phyloP scores from a whole-genome alignment of 2,329 filamentous ascomycete genomes.

The Penicillium sp. region DNA sequence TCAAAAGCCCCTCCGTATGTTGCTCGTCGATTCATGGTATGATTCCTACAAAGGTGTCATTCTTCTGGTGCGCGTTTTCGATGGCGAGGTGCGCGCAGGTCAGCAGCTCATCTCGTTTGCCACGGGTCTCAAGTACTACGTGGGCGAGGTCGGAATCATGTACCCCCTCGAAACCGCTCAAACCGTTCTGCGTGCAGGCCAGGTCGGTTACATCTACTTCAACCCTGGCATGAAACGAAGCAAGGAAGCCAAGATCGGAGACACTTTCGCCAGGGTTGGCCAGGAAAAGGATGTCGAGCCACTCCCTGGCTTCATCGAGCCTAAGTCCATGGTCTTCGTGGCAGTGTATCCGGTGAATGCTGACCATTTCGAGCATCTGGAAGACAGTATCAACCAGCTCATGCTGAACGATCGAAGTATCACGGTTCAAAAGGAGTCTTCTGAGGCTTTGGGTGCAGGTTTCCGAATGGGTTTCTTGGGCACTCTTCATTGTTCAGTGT shows the following conservation, averaged over 20 bases:
- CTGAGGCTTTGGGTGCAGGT: slow-evolving; percentile 86
- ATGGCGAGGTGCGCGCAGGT: slow-evolving; percentile 77
- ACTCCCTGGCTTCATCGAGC: slow-evolving; percentile 91
- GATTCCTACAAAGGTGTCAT: slow-evolving; percentile 94
- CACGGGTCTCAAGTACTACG: slow-evolving; percentile 83
- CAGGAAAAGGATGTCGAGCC: slow-evolving; percentile 73
- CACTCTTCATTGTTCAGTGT: slow-evolving; percentile 98
- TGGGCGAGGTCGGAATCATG: slow-evolving; percentile 96
- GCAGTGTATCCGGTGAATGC: slow-evolving; percentile 94
- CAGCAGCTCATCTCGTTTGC: slow-evolving; percentile 85
- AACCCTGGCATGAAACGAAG: slow-evolving; percentile 98
- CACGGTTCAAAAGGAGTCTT: slow-evolving; percentile 89
- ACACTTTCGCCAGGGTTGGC: slow-evolving; percentile 85
- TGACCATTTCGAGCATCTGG: slow-evolving; percentile 77
- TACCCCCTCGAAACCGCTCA: slow-evolving; percentile 85
- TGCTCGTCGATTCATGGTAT: slow-evolving; percentile 98
- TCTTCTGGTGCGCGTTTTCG: slow-evolving; percentile 84
- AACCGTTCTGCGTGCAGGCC: slow-evolving; percentile 75
- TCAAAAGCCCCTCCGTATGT: slow-evolving; percentile 70
- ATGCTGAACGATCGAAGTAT: slow-evolving; percentile 94
- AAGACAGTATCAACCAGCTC: slow-evolving; percentile 91
- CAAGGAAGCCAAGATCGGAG: slow-evolving; percentile 91
- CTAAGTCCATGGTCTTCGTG: slow-evolving; percentile 98
- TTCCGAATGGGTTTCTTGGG: slow-evolving; percentile 94
- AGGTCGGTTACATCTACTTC: slow-evolving; percentile 95